phyloP scores from a whole-genome alignment of 169 alveolate genomes.

The Plasmodium gaboni region DNA sequence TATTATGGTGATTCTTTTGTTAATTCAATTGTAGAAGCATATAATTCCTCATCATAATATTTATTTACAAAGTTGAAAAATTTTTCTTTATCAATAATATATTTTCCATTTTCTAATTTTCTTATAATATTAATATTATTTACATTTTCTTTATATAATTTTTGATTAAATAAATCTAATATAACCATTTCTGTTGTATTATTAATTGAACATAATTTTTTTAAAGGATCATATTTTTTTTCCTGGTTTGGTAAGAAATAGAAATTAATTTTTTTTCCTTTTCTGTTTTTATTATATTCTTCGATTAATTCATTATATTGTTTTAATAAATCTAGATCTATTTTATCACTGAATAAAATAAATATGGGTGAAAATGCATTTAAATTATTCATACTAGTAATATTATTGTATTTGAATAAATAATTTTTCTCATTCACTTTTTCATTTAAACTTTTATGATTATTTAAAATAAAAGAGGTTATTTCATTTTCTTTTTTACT shows the following conservation, averaged over 20 bases:
- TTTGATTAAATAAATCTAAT: slow-evolving; percentile 67
- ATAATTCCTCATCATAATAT: slow-evolving; percentile 45
- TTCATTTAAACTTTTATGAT: slow-evolving; percentile 64
- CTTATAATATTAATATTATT: slow-evolving; percentile 36
- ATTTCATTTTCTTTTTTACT: slow-evolving; percentile 58
- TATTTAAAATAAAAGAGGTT: slow-evolving; percentile 28
- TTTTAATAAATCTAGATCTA: slow-evolving; percentile 43
- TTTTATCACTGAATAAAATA: slow-evolving; percentile 39
- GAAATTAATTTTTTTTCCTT: slow-evolving; percentile 66
- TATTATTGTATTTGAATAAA: slow-evolving; percentile 56
- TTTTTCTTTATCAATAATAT: slow-evolving; percentile 31
- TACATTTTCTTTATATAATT: slow-evolving; percentile 50
- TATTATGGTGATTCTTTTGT: neutral
- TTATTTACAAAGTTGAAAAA: slow-evolving; percentile 56
- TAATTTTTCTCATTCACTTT: slow-evolving; percentile 56
- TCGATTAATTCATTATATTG: slow-evolving; percentile 39
- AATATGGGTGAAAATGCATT: slow-evolving; percentile 62
- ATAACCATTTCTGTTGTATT: slow-evolving; percentile 43
- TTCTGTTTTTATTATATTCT: slow-evolving; percentile 60
- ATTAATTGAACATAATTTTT: slow-evolving; percentile 44
- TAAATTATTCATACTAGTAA: slow-evolving; percentile 47
- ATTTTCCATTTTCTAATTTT: slow-evolving; percentile 15
- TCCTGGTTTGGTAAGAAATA: slow-evolving; percentile 48
- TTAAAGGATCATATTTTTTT: slow-evolving; percentile 65
- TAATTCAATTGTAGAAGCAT: slow-evolving; percentile 38